Base-by-base conservation (phyloP, 2,329 filamentous ascomycete species). In the Clarireedia monteithiana region DNA sequence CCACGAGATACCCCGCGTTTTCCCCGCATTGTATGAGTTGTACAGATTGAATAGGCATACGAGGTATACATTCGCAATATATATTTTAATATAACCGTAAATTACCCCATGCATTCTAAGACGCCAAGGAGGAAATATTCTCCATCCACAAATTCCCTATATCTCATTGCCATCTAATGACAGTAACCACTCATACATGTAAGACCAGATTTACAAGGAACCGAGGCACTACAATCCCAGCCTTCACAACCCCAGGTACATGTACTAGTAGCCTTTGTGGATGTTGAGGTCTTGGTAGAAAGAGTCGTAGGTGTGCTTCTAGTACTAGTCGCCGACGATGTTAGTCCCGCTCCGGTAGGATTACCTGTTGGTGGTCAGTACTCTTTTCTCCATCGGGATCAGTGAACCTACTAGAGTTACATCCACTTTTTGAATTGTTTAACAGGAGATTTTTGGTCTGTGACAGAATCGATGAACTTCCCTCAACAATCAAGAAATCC, bases 221-320 rank as follows among this genome's bases (percentile, higher is more conserved):
- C 38, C 4, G 9, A 23, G 17, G 34, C 9, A 6, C 55, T 53
- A 10, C 55, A 56, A 17, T 56, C 55, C 55, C 55, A 56, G 14
- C 55, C 50, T 10, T 26, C 20, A 12, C 55, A 53, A 2, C 55
- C 55, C 55, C 55, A 56, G 40, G 50, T 56, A 24, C 55, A 56
- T n/a, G n/a, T 10, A 12, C 17, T 48, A 10, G 40, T 52, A 14
- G 40, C 12, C 3, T 38, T 52, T 10, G 48, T 36, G 7, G 40
- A 34, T 10, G 48, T 52, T 7, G 46, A 14, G n/a, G 24, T 50
- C 14, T 39, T n/a, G 14, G 52, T 54, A 10, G 45, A 38, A 34
- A 48, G 23, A 10, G 34, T 44, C 4, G 38, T 51, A n/a, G 53
- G 20, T 27, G n/a, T 46, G 9, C 17, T 17, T 5, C 14, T 27